These are phyloP conservation scores for Yarrowia sp. DNA, from an alignment of 805 yeast species.

Conservation along the genomic window DNA sequence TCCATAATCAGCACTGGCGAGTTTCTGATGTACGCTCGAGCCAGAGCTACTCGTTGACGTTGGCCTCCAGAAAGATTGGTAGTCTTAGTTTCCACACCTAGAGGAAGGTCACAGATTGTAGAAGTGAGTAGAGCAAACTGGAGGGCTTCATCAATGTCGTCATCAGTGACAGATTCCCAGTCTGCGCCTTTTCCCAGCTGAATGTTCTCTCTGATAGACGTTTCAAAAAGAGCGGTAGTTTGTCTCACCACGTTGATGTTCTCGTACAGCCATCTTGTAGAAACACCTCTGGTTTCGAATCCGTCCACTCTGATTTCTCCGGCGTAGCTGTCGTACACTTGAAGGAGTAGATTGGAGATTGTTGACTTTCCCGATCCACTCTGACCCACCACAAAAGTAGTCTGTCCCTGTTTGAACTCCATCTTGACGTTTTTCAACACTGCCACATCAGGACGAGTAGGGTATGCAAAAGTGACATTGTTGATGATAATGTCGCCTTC, in stretches of 20 bases:
- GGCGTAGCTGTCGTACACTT: constrained; percentile 48
- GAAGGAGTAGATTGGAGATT: constrained; percentile 56
- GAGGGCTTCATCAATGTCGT: constrained; percentile 45
- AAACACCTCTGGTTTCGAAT: constrained; percentile 43
- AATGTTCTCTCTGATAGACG: constrained; percentile 61
- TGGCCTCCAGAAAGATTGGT: constrained; percentile 83
- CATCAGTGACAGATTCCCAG: constrained; percentile 32
- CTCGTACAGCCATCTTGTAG: constrained; percentile 51
- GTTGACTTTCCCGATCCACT: constrained; percentile 97
- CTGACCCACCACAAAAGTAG: constrained; percentile 71
- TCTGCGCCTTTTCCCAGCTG: constrained; percentile 45
- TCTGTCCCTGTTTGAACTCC: constrained; percentile 44
- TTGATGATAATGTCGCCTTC: neutral
- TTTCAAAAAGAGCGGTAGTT: constrained; percentile 60
- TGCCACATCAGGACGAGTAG: constrained; percentile 47
- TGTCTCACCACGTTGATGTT: constrained; percentile 76
- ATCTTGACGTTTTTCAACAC: constrained; percentile 51
- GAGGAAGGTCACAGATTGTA: constrained; percentile 47
- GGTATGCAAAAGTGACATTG: constrained; percentile 52
- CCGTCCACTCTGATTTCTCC: constrained; percentile 66
- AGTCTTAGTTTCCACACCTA: constrained; percentile 54
- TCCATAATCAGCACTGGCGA: constrained; percentile 77
- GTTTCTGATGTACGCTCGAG: constrained; percentile 73
- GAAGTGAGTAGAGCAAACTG: constrained; percentile 52
- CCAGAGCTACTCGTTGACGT: constrained; percentile 75